Conservation (phyloP, 192 early-diverging fungal species). For the Dissophora globulifera region DNA sequence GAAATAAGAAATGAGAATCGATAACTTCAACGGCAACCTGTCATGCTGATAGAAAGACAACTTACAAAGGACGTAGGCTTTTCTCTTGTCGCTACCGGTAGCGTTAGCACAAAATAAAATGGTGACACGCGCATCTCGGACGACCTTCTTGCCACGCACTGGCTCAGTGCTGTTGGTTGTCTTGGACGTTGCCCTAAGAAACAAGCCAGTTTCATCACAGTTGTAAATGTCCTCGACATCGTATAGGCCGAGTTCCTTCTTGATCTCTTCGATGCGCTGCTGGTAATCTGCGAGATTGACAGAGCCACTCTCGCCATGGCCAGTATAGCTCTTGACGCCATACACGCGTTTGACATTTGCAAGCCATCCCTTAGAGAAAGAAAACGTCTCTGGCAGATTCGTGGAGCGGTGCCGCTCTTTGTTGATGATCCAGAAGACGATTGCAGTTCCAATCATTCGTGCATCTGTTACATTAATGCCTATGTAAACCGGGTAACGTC, state of each 20-base stretch:
- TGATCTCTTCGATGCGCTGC: not conserved
- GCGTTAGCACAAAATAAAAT: not conserved
- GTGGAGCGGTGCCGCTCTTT: too few species aligned
- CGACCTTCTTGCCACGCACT: not conserved
- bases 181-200: not conserved
- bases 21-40: not conserved
- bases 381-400: too few species aligned
- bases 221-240: not conserved
- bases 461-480: too few species aligned
- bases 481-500: too few species aligned
- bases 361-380: not conserved
- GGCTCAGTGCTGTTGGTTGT: not conserved
- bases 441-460: too few species aligned
- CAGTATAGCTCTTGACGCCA: not conserved
- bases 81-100: not conserved
- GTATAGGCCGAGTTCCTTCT: not conserved
- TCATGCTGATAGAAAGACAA: not conserved
- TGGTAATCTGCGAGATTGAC: not conserved
- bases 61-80: not conserved
- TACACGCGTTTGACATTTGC: not conserved
- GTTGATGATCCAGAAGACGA: too few species aligned
- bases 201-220: not conserved
- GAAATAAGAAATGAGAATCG: not conserved
- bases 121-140: not conserved
- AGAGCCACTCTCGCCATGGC: not conserved